Evolutionary conservation across 1,284 basidiomycete species (phyloP).

Genomic region (Ganoderma lingzhi): DNA sequence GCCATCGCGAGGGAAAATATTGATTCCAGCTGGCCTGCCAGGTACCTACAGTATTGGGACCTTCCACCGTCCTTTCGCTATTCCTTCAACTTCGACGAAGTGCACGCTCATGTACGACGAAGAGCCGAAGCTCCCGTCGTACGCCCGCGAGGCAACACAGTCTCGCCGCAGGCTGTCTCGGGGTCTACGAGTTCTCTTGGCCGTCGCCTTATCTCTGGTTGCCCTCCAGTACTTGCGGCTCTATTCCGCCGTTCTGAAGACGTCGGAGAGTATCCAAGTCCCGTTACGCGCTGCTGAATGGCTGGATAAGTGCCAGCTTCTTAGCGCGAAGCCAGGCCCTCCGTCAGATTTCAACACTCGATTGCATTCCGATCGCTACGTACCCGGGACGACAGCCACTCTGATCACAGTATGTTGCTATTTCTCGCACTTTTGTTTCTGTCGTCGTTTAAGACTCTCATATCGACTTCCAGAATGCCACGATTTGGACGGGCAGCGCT

Average conservation of each 20-base stretch:
- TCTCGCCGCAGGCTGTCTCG: not conserved
- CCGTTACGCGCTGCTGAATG: slow-evolving; percentile 40
- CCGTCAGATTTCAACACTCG: slow-evolving; percentile 58
- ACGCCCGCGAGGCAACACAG: not conserved
- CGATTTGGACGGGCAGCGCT: slow-evolving; percentile 66
- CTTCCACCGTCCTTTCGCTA: no score
- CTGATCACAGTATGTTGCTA: slow-evolving; percentile 46
- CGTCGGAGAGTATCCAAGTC: slow-evolving; percentile 29
- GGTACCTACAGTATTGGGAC: no score
- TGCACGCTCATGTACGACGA: not conserved
- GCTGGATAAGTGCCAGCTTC: slow-evolving; percentile 49
- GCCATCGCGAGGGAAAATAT: no score
- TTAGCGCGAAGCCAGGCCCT: slow-evolving; percentile 49
- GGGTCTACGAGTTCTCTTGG: not conserved
- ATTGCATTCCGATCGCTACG: slow-evolving; percentile 71
- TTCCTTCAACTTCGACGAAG: not conserved
- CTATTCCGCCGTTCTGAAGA: slow-evolving; percentile 9
- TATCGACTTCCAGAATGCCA: slow-evolving; percentile 60
- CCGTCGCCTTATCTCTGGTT: not conserved
- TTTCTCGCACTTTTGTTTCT: no score
- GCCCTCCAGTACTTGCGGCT: not conserved
- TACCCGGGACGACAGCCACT: slow-evolving; percentile 63
- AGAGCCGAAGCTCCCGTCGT: not conserved
- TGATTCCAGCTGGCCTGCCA: no score
- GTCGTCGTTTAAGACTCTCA: no score